A percentile compares a stretch with the other conserved stretches of the same genome.
phyloP scores from a whole-genome alignment of 2,329 filamentous ascomycete genomes.

The Aspergillus nomiae region DNA sequence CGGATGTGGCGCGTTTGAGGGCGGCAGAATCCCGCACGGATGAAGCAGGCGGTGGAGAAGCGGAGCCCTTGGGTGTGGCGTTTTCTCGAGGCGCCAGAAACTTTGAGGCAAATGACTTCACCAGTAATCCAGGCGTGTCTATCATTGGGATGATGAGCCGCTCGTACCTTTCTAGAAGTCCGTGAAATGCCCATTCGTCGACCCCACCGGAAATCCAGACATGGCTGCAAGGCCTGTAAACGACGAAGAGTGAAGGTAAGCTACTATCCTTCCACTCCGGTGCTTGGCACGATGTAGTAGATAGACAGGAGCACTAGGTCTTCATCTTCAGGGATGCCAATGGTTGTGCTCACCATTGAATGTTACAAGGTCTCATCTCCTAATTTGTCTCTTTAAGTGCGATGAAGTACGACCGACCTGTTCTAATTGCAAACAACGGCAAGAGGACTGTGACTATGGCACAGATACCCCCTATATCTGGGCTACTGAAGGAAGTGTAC shows the following conservation, averaged over 20 bases:
- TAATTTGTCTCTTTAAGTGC: slow-evolving; percentile 11
- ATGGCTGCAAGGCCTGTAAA: slow-evolving; percentile 27
- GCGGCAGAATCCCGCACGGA: not conserved
- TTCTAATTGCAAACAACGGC: slow-evolving; percentile 19
- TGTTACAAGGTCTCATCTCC: not conserved
- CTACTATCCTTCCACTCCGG: not conserved
- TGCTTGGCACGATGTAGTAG: not conserved
- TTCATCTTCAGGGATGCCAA: not conserved
- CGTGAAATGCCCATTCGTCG: slow-evolving; percentile 1
- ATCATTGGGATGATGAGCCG: not conserved
- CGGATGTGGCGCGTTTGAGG: not conserved
- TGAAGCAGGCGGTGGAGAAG: not conserved
- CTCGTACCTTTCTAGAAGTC: not conserved
- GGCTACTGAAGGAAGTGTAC: not conserved
- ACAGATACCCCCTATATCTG: slow-evolving; percentile 19
- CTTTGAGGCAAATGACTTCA: not conserved
- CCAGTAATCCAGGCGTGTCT: not conserved
- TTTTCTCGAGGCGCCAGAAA: not conserved
- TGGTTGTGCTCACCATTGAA: not conserved
- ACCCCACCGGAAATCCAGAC: slow-evolving; percentile 24
- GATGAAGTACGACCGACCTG: slow-evolving; percentile 25
- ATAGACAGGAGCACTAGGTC: not conserved
- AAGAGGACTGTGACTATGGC: slow-evolving; percentile 22
- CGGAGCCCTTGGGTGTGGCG: not conserved
- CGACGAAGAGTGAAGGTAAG: slow-evolving; percentile 26